Conservation (phyloP, 306 rosid species). For the Vigna hirtella region DNA sequence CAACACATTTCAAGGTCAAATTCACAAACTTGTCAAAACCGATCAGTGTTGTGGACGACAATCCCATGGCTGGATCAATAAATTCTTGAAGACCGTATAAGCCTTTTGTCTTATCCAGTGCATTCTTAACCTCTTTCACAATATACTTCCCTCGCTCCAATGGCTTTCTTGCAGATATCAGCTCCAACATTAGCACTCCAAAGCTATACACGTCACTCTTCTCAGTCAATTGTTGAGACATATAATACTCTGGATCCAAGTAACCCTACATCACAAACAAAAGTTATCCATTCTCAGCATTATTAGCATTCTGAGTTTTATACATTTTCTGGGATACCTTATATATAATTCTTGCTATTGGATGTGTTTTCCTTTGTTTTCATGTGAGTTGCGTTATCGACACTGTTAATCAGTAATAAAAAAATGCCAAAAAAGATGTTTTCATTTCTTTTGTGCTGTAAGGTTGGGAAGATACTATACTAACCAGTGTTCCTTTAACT, state of each 20-base stretch:
- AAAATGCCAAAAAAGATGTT: too few relatives aligned
- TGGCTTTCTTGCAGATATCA: conserved; percentile 64
- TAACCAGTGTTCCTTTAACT: conserved; percentile 74
- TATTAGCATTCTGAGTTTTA: not conserved
- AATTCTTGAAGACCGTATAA: conserved; percentile 46
- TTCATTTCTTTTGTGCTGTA: too few relatives aligned
- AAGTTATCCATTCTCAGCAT: conserved; percentile 18
- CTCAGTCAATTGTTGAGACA: conserved; percentile 52
- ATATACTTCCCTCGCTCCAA: conserved; percentile 59
- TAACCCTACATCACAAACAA: conserved; percentile 60
- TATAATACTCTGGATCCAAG: conserved; percentile 55
- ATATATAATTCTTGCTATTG: not conserved
- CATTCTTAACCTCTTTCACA: conserved; percentile 54
- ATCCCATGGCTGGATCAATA: conserved; percentile 54
- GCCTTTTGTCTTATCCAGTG: conserved; percentile 49
- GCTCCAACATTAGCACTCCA: conserved; percentile 71
- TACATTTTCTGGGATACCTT: not conserved
- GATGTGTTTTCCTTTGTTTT: not conserved
- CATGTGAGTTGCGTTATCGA: too few relatives aligned
- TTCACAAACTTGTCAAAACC: conserved; percentile 60
- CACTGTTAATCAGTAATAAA: too few relatives aligned
- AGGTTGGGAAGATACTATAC: conserved; percentile 43
- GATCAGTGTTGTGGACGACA: conserved; percentile 40
- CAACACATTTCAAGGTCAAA: conserved; percentile 58
- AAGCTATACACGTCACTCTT: conserved; percentile 78